Base-by-base conservation (phyloP, 2,329 filamentous ascomycete species). In the Fusarium penzigii region DNA sequence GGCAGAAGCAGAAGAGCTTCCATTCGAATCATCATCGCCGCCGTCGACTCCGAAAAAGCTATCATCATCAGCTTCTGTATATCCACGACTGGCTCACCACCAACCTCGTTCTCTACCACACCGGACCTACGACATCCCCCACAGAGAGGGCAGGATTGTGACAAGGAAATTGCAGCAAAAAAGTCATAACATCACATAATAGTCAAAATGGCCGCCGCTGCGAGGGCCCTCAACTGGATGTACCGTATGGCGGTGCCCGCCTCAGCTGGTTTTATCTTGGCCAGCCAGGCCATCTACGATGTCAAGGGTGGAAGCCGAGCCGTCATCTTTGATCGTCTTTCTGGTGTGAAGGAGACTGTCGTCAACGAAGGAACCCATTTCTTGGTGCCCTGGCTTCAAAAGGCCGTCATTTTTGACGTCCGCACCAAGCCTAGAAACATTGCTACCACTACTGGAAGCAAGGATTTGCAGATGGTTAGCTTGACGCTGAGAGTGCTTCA, bases 381-480 rank as follows among this genome's bases (percentile, higher is more conserved):
- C 74, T 79, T 99, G 49, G 75, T 99, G 38, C 94, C 94, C 8
- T 99, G 94, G 94, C 78, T 99, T 71, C 94, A 99, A 76, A 88
- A 86, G 75, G 90, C 88, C 66, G 92, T 99, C 77, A 81, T 96
- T 72, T 99, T 96, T 73, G 94, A 99, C 78, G 94, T 99, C 62
- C 88, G 94, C 59, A 99, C 95, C 52, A 95, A 96, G 83, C 94
- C 94, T 56, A 85, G 94, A 70, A 97, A 96, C 74, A 97, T 99
- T 72, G 90, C 89, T 62, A 99, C 94, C 29, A 99, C 94, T 20
- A 99, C 94, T 12, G 94, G 94, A 53, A 93, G 88, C 83, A 99
- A 99, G 85, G 94, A 99, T 78, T 76, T 99, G 81, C 94, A 99
- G 80, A 99, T 99, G 94, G 94, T 99, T 69, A 97, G 92, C 82